Conservation (phyloP, 2,329 filamentous ascomycete genomes). For the Geosmithia putterillii region DNA sequence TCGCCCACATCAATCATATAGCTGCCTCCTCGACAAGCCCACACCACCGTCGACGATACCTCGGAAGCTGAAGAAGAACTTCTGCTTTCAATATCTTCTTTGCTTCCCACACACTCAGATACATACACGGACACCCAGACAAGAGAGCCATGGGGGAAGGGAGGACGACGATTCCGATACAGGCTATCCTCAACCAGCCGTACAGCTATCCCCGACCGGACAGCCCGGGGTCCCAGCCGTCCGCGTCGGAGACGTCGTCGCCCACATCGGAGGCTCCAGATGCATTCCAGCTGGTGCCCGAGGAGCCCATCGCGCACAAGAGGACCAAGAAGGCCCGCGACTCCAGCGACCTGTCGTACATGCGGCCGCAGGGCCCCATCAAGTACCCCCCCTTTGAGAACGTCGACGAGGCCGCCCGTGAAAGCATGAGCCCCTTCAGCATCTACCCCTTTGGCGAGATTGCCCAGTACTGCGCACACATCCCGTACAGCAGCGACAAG, state of each 20-base stretch:
- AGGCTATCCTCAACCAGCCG: constrained; percentile 2
- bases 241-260: constrained; percentile 2
- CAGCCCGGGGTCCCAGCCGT: neutral
- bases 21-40: neutral
- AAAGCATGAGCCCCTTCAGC: constrained; percentile 49
- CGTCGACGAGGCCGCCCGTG: constrained; percentile 41
- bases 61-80: too few relatives aligned
- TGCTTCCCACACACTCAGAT: too few relatives aligned
- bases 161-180: constrained; percentile 2
- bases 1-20: neutral
- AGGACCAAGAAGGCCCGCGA: constrained; percentile 33
- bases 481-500: constrained; percentile 92
- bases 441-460: constrained; percentile 56
- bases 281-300: neutral
- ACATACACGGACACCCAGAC: too few relatives aligned
- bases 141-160: constrained; percentile 1
- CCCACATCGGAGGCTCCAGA: constrained; percentile 1
- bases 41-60: neutral
- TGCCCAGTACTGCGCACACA: constrained; percentile 54
- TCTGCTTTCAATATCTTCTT: too few relatives aligned
- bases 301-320: neutral
- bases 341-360: constrained; percentile 28
- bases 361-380: constrained; percentile 52
- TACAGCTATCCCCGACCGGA: neutral
- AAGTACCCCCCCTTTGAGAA: constrained; percentile 66